Evolutionary conservation across 345 rosid genomes (phyloP).

Genomic region (Bretschneidera sinensis): DNA sequence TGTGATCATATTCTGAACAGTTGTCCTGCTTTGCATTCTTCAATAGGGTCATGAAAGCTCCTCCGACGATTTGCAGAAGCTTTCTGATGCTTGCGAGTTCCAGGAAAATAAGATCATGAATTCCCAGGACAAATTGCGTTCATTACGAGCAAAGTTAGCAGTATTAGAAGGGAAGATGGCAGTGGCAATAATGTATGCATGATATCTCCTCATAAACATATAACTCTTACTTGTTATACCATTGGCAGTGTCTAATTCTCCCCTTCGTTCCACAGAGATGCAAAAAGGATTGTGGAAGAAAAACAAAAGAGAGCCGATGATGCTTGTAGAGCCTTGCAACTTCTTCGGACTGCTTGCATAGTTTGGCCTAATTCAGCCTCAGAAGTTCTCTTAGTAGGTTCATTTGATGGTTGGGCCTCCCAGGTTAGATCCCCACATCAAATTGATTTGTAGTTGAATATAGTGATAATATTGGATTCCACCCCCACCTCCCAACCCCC

Average conservation of each 20-base stretch:
- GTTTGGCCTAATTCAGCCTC: constrained; percentile 85
- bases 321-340: constrained; percentile 53
- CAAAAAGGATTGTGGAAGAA: constrained; percentile 64
- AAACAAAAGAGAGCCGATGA: constrained; percentile 69
- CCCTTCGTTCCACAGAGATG: constrained; percentile 44
- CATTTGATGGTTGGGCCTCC: constrained; percentile 91
- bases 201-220: constrained; percentile 9
- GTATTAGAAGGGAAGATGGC: constrained; percentile 94
- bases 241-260: neutral
- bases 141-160: constrained; percentile 74
- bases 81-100: constrained; percentile 82
- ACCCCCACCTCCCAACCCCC: too few relatives aligned
- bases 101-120: constrained; percentile 70
- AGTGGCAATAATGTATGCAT: constrained; percentile 55
- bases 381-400: constrained; percentile 79
- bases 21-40: constrained; percentile 12
- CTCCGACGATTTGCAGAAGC: constrained; percentile 38
- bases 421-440: constrained; percentile 50
- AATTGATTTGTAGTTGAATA: neutral
- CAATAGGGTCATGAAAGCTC: constrained; percentile 33
- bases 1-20: constrained; percentile 8
- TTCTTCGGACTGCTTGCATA: constrained; percentile 62
- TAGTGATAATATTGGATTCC: neutral
- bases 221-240: constrained; percentile 6
- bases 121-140: constrained; percentile 66